Conservation (phyloP, 192 early-diverging fungal species). For the Linderina pennispora region DNA sequence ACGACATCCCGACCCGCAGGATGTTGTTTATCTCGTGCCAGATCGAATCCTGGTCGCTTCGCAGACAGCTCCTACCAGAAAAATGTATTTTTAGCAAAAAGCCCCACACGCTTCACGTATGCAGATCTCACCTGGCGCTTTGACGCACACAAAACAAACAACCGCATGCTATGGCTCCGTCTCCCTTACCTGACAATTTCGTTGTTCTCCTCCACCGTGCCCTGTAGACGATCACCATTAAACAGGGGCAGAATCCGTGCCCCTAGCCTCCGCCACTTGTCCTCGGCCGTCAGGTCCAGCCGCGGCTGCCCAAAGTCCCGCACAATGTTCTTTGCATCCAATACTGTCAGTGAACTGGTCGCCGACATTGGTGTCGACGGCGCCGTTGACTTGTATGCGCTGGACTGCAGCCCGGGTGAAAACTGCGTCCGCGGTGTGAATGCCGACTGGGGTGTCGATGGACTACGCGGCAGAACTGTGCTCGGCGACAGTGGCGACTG, state of each 20-base stretch:
- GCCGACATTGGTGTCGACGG: not conserved
- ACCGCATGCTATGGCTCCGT: not conserved
- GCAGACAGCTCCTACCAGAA: not conserved
- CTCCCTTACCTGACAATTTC: constrained; percentile 62
- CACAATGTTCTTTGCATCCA: constrained; percentile 43
- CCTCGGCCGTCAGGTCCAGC: constrained; percentile 27
- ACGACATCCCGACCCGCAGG: constrained; percentile 34
- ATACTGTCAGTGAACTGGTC: constrained; percentile 41
- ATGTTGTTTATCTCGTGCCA: constrained; percentile 33
- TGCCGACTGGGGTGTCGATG: not conserved
- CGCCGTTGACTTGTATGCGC: not conserved
- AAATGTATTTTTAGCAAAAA: too few relatives aligned
- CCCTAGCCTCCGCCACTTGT: constrained; percentile 69
- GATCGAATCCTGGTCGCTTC: constrained; percentile 10
- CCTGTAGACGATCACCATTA: constrained; percentile 75
- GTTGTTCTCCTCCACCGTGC: constrained; percentile 79
- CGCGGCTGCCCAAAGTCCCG: constrained; percentile 27
- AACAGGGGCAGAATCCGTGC: constrained; percentile 77
- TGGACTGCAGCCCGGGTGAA: not conserved
- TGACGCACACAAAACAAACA: too few relatives aligned
- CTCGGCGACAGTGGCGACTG: not conserved
- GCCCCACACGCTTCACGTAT: too few relatives aligned
- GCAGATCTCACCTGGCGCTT: too few relatives aligned
- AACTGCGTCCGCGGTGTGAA: not conserved
- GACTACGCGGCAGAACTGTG: not conserved